These are phyloP conservation scores for Gelatoporia subvermispora DNA, from an alignment of 768 basidiomycete species.

Conservation along the genomic window DNA sequence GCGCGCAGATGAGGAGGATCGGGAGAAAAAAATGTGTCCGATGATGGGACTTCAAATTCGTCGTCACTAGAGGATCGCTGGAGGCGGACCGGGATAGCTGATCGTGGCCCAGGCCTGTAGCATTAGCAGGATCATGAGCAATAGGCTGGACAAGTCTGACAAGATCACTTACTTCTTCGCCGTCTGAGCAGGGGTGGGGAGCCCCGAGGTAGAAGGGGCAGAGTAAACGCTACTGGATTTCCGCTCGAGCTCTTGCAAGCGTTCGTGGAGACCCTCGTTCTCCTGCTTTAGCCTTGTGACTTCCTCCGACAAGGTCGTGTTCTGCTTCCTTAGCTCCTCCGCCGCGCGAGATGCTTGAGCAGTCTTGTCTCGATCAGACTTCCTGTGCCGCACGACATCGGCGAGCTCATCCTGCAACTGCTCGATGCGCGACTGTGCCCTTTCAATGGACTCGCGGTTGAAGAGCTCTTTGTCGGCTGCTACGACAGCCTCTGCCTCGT, in stretches of 20 bases:
- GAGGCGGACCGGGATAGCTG: not conserved
- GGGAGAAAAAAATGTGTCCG: not conserved
- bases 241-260: not conserved
- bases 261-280: not conserved
- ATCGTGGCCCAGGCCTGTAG: not conserved
- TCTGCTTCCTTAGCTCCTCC: conserved; percentile 8
- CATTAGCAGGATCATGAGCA: not conserved
- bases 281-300: conserved; percentile 3
- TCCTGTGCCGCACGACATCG: conserved; percentile 2
- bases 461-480: conserved; percentile 12
- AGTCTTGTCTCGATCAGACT: conserved; percentile 6
- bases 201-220: not conserved
- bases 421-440: conserved; percentile 9
- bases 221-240: not conserved
- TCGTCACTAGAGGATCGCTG: not conserved
- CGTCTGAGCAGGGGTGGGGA: not conserved
- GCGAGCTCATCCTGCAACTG: conserved; percentile 9
- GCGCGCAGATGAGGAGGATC: not conserved
- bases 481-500: conserved; percentile 34
- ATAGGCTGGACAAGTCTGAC: too few relatives aligned
- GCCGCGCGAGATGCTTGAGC: conserved; percentile 11
- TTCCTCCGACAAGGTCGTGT: not conserved
- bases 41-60: not conserved
- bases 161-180: not conserved
- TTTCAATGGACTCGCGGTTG: conserved; percentile 4